Evolutionary conservation across 2,329 filamentous ascomycete species (phyloP), one percentile per base, ranked within the genome.

Genomic region (Ascochyta clinopodiicola): DNA sequence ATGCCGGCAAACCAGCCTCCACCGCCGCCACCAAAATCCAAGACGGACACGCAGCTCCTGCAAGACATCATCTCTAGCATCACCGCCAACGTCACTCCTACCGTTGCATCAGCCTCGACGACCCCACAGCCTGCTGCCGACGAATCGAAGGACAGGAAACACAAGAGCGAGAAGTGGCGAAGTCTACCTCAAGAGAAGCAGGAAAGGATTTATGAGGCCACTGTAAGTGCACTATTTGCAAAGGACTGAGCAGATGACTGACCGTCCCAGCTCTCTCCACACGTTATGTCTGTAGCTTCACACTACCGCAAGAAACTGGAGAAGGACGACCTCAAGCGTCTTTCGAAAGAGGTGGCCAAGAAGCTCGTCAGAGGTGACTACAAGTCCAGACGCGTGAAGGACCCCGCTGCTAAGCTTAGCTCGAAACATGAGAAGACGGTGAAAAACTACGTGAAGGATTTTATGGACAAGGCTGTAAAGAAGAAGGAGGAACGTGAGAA

Each of bases 171-270:
- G 43, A 90, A 88, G 71, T 92, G 90, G 90, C 83, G 86, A 51
- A 83, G 82, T 56, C 74, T 88, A 29, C 81, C 88, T 1, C 74
- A 87, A 63, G 93, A 97, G 62, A 97, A 97, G 77, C 91, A 95
- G 77, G 96, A 92, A 85, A 96, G 92, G 79, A 82, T 96, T 2
- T 98, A 97, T 68, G 93, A 97, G 75, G 93, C 93, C 71, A 96
- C 92, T 46, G 92, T 96, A 82, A 75, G 90, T 80, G 36, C 2
- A 21, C 24, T 2, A 10, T 8, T 17, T 32, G 4, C 4, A 4
- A 32, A 3, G 10, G 9, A 15, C 40, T 8, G 13, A 42, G 1
- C 22, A 22, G 12, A 4, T 21, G 4, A 44, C 57, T 67, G 59
- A 69, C 56, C 25, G 35, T 29, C 21, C 6, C 62, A 95, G 92